These are phyloP conservation scores for Fraxinus anomala DNA, from an alignment of 257 asterid species.

Conservation along the genomic window DNA sequence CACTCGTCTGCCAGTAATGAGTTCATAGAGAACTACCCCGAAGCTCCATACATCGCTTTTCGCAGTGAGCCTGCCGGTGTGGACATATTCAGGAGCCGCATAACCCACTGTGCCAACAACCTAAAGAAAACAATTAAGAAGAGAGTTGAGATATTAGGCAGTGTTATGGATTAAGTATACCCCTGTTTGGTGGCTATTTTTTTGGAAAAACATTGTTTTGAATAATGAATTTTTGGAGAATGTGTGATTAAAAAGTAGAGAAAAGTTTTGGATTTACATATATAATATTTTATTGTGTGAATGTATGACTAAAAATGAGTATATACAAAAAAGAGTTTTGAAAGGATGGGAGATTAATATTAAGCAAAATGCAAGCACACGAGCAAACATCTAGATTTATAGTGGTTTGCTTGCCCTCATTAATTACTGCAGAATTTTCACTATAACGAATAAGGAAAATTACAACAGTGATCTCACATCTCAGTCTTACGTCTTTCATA, in stretches of 20 bases:
- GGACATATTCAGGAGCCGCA: constrained; percentile 94
- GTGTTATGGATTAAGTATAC: neutral
- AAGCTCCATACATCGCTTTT: constrained; percentile 96
- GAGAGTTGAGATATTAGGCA: neutral
- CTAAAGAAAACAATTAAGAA: constrained; percentile 28
- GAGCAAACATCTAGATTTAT: neutral
- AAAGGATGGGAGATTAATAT: neutral
- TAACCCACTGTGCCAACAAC: constrained; percentile 92
- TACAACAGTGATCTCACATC: neutral
- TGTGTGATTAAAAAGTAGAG: too few relatives aligned
- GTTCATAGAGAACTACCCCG: constrained; percentile 87
- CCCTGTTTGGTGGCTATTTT: too few relatives aligned
- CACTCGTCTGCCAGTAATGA: constrained; percentile 87
- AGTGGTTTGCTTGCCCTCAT: neutral
- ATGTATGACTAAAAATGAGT: too few relatives aligned
- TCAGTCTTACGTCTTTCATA: neutral
- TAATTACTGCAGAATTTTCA: neutral
- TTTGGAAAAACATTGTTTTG: too few relatives aligned
- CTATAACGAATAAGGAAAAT: neutral
- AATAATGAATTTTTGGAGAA: too few relatives aligned
- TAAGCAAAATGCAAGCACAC: neutral
- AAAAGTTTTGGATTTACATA: too few relatives aligned
- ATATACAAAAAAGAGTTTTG: too few relatives aligned
- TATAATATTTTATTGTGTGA: too few relatives aligned
- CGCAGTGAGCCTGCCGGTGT: constrained; percentile 78